Evolutionary conservation across 1,139 yeast species (phyloP).

Genomic region (Debaryomyces subglobosus): DNA sequence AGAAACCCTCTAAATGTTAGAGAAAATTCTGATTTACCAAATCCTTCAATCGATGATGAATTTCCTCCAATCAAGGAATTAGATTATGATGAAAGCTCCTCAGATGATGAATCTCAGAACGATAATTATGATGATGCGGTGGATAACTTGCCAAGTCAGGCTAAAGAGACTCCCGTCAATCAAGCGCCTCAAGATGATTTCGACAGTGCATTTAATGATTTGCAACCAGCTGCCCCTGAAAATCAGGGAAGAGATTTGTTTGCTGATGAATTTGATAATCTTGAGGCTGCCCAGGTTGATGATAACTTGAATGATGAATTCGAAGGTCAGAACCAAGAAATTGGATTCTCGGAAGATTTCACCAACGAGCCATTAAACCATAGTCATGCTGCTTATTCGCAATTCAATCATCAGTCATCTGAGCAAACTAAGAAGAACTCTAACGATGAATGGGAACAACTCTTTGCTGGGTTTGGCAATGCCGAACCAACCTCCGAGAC

Average conservation of each 20-base stretch:
- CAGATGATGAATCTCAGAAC: conserved; percentile 38
- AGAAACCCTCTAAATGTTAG: conserved; percentile 12
- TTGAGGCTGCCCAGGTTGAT: conserved; percentile 48
- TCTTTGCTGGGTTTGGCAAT: conserved; percentile 88
- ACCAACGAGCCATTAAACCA: conserved; percentile 26
- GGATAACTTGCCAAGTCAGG: conserved; percentile 38
- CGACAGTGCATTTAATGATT: conserved; percentile 42
- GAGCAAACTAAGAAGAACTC: conserved; percentile 15
- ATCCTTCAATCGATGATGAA: conserved; percentile 40
- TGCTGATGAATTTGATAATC: conserved; percentile 40
- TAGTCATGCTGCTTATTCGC: conserved; percentile 7
- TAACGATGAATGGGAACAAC: conserved; percentile 93
- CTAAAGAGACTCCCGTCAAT: conserved; percentile 23
- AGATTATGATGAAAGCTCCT: conserved; percentile 59
- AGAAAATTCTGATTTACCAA: conserved; percentile 3
- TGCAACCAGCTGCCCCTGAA: conserved; percentile 43
- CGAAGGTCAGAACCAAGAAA: conserved; percentile 22
- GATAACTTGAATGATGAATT: conserved; percentile 32
- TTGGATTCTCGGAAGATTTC: conserved; percentile 44
- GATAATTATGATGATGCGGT: conserved; percentile 44
- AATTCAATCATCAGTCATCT: conserved; percentile 1
- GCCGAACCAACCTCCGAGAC: neutral
- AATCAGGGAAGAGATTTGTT: conserved; percentile 31
- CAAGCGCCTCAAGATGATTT: conserved; percentile 28
- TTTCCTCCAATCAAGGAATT: conserved; percentile 75